phyloP scores from a whole-genome alignment of 1,139 yeast species.

The Blastobotrys arbuscula region DNA sequence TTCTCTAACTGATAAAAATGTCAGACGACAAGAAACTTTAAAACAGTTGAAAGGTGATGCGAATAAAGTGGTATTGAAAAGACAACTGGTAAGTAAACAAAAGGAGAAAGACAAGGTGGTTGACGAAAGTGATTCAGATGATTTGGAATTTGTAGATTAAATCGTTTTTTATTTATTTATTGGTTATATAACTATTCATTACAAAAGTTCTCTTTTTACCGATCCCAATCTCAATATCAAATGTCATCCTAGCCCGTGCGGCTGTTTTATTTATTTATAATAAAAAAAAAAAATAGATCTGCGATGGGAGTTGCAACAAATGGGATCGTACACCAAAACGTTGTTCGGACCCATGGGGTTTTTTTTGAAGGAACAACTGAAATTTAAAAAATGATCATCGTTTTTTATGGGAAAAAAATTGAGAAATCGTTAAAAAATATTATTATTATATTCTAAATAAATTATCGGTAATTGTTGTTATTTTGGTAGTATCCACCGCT shows the following conservation, averaged over 20 bases:
- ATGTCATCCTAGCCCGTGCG: too few species aligned
- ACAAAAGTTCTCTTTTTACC: too few species aligned
- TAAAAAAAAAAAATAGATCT: too few species aligned
- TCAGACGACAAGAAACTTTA: neutral
- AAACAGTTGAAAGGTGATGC: neutral
- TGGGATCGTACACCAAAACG: too few species aligned
- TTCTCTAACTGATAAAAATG: neutral
- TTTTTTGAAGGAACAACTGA: neutral
- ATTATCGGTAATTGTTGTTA: neutral
- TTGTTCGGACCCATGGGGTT: neutral
- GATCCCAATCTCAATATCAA: too few species aligned
- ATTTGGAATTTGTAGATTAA: constrained; percentile 36
- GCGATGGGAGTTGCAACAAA: too few species aligned
- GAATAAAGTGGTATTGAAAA: neutral
- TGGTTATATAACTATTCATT: too few species aligned
- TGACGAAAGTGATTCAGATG: constrained; percentile 29
- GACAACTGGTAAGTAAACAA: neutral
- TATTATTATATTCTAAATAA: too few species aligned
- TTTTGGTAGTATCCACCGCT: constrained; percentile 4
- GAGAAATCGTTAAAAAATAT: too few species aligned
- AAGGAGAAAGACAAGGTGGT: neutral
- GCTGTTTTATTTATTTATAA: too few species aligned
- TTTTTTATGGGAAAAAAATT: too few species aligned
- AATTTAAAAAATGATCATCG: too few species aligned
- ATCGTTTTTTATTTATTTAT: neutral